These are phyloP conservation scores for Cyathus striatus DNA, from an alignment of 768 basidiomycete species.

Conservation along the genomic window DNA sequence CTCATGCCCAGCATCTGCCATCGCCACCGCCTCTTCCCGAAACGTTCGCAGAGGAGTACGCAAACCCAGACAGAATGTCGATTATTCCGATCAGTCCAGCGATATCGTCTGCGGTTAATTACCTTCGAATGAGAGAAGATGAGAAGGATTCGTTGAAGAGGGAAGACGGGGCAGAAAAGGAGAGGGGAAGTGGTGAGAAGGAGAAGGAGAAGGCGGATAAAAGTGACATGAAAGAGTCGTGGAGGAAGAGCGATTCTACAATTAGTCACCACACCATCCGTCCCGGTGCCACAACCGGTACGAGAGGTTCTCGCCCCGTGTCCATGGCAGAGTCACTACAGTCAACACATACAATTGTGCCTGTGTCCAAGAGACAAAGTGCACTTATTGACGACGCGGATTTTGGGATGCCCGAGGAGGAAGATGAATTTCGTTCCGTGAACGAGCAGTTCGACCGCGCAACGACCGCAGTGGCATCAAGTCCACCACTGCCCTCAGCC, in stretches of 20 bases:
- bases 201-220: slow-evolving; percentile 19
- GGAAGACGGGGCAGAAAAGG: slow-evolving; percentile 5
- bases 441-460: slow-evolving; percentile 3
- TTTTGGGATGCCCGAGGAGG: slow-evolving; percentile 62
- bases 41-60: slow-evolving; percentile 3
- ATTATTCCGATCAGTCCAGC: slow-evolving; percentile 53
- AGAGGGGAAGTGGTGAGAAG: slow-evolving; percentile 9
- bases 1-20: too few relatives aligned
- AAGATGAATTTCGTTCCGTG: slow-evolving; percentile 21
- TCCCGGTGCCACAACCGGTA: slow-evolving; percentile 37
- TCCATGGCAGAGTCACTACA: slow-evolving; percentile 77
- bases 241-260: slow-evolving; percentile 83
- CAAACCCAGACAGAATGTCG: slow-evolving; percentile 35
- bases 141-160: too few relatives aligned
- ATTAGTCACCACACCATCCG: slow-evolving; percentile 72
- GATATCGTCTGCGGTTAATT: slow-evolving; percentile 54
- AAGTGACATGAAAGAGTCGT: slow-evolving; percentile 56
- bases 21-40: slow-evolving; percentile 8
- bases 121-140: slow-evolving; percentile 39
- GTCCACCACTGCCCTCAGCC: slow-evolving; percentile 6
- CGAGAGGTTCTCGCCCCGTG: slow-evolving; percentile 60
- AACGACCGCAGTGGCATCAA: slow-evolving; percentile 6
- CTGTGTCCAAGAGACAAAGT: slow-evolving; percentile 58
- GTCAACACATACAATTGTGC: slow-evolving; percentile 68
- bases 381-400: slow-evolving; percentile 65